These are phyloP conservation scores for Puccinia triticina DNA, from an alignment of 1,284 basidiomycete species.

Conservation along the genomic window DNA sequence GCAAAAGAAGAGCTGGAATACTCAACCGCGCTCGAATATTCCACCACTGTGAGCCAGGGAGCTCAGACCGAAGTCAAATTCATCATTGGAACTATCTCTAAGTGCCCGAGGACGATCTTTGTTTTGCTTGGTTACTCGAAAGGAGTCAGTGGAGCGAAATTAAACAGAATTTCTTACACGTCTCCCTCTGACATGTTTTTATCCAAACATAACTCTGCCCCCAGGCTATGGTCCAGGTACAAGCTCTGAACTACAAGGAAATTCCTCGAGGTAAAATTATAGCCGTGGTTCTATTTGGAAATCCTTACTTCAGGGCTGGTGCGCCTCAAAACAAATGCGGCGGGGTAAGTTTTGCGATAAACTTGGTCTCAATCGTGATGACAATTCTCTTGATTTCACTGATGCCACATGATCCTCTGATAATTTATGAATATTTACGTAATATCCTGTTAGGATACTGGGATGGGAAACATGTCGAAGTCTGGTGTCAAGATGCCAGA, in stretches of 20 bases:
- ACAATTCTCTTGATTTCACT: too few species aligned
- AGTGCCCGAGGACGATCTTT: slow-evolving; percentile 34
- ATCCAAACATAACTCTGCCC: neutral
- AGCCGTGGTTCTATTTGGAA: slow-evolving; percentile 34
- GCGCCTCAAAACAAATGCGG: slow-evolving; percentile 22
- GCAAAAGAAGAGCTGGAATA: slow-evolving; percentile 28
- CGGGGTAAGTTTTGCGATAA: slow-evolving; percentile 5
- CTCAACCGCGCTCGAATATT: slow-evolving; percentile 24
- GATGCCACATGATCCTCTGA: too few species aligned
- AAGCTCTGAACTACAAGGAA: neutral
- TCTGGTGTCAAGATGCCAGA: neutral
- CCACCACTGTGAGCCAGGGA: slow-evolving; percentile 11
- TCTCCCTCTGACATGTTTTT: neutral
- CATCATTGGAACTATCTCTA: neutral
- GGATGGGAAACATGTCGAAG: slow-evolving; percentile 1
- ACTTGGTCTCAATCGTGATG: neutral
- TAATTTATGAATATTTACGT: too few species aligned
- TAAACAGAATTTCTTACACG: too few species aligned
- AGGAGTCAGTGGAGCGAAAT: neutral
- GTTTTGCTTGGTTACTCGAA: slow-evolving; percentile 50
- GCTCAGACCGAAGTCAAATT: neutral
- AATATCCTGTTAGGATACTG: neutral
- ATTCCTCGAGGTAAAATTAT: neutral
- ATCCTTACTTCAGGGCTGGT: slow-evolving; percentile 29
- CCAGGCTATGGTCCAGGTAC: slow-evolving; percentile 46